Evolutionary conservation across 495 filamentous ascomycete species (phyloP).

Genomic region (Cetradonia linearis): DNA sequence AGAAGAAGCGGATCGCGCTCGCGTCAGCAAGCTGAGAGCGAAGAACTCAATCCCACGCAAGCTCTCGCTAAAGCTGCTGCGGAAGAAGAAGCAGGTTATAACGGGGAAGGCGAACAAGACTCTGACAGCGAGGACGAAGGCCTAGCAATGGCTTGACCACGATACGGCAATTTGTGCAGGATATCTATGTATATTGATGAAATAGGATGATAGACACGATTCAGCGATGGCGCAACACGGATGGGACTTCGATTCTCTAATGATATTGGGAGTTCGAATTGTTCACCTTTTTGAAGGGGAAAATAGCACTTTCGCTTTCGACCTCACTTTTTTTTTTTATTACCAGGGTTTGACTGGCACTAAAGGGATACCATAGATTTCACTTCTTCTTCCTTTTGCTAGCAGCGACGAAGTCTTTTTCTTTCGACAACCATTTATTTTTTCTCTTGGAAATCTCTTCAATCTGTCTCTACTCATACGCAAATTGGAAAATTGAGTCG

Average conservation of each 20-base stretch:
- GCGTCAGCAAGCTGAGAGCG: conserved; percentile 25
- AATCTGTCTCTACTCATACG: conserved; percentile 3
- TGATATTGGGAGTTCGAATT: background rate
- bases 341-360: conserved; percentile 9
- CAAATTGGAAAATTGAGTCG: background rate
- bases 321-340: background rate
- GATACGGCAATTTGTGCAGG: background rate
- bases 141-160: conserved; percentile 34
- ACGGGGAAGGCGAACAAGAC: conserved; percentile 37
- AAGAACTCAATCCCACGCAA: conserved; percentile 25
- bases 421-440: background rate
- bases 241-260: conserved; percentile 6
- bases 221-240: conserved; percentile 15
- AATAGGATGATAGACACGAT: conserved; percentile 10
- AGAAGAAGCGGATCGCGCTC: conserved; percentile 25
- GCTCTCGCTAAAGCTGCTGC: conserved; percentile 23
- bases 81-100: conserved; percentile 46
- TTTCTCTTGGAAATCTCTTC: background rate
- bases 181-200: conserved; percentile 9
- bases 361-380: conserved; percentile 17
- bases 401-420: conserved; percentile 1
- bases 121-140: conserved; percentile 47
- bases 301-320: background rate
- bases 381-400: conserved; percentile 12
- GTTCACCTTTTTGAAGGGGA: background rate